Base-by-base conservation (phyloP, 768 basidiomycete species). In the Phlebiopsis flavidoalba region DNA sequence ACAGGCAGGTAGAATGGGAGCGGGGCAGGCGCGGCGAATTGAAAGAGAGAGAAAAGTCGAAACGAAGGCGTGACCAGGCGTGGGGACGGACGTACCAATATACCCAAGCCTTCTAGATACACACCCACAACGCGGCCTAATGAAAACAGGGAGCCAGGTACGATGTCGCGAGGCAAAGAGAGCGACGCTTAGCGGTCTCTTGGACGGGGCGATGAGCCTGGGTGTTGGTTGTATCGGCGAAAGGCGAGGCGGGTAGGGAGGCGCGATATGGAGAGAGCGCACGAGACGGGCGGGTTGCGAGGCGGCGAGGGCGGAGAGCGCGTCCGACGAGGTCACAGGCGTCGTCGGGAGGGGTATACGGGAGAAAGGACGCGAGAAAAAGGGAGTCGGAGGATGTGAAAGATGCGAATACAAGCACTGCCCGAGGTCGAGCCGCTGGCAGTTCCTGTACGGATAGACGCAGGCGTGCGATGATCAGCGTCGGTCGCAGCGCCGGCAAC, bases 21-120 rank as follows among this genome's bases (percentile, higher is more conserved):
- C 6, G 50, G 50, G 15, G 33, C 50, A 53, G 37, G 7, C 12
- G 19, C 14, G 53, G 19, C 35, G 53, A 53, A 53, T 31, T 35
- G 21, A 11, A 53, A 17, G 53, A 36, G 33, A 19, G 17, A 8
- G 36, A 19, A 37, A 37, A 37, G 35, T 19, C 24, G 11, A 53
- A 53, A 53, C 26, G 26, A 31, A 31, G 26, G 26, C 26, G 26
- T 31, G 26, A 31, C 26, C 26, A 31, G 26, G 53, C 53, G 53
- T 53, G 26, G 26, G 26, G 26, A 53, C 53, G 26, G 26, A 53
- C 53, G 31, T 19, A 53, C 53, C 53, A 36, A 53, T 51, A 31
- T 53, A 53, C 53, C 53, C 53, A 53, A 36, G 53, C 26, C 35
- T 26, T 40, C 35, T 36, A 53, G 36, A 53, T 37, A 53, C 53